A percentile compares a stretch with the other conserved stretches of the same genome.
phyloP scores from a whole-genome alignment of 805 yeast genomes.

The Wickerhamomyces strasburgensis region DNA sequence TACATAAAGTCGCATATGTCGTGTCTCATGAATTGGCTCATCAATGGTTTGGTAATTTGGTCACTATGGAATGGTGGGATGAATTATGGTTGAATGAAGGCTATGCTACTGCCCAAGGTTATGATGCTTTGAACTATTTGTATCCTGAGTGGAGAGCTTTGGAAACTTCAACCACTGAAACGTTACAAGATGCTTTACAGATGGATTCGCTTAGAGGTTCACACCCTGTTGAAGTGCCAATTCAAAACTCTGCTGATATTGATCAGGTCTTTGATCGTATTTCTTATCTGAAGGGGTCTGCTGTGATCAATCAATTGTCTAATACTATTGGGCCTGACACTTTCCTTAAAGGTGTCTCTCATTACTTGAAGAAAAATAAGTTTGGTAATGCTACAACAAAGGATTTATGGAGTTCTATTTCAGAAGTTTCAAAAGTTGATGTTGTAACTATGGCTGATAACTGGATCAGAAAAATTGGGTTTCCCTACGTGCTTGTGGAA shows the following conservation, averaged over 20 bases:
- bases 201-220: slow-evolving; percentile 77
- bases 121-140: slow-evolving; percentile 69
- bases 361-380: slow-evolving; percentile 66
- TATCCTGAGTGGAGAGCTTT: slow-evolving; percentile 83
- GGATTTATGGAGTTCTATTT: slow-evolving; percentile 68
- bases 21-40: slow-evolving; percentile 87
- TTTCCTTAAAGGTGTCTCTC: slow-evolving; percentile 73
- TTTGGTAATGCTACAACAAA: slow-evolving; percentile 73
- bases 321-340: slow-evolving; percentile 69
- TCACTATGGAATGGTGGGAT: slow-evolving; percentile 92
- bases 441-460: slow-evolving; percentile 63
- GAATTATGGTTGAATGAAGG: slow-evolving; percentile 87
- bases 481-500: slow-evolving; percentile 68
- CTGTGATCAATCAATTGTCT: slow-evolving; percentile 70
- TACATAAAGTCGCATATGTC: slow-evolving; percentile 74
- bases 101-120: slow-evolving; percentile 87
- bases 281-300: slow-evolving; percentile 79
- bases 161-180: slow-evolving; percentile 69
- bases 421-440: slow-evolving; percentile 65
- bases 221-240: slow-evolving; percentile 83
- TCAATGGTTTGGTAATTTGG: slow-evolving; percentile 89
- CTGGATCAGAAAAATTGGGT: slow-evolving; percentile 79
- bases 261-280: slow-evolving; percentile 83
- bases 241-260: slow-evolving; percentile 68
- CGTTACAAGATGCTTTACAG: slow-evolving; percentile 65